Conservation (phyloP, 345 rosid species). For the Lumnitzera racemosa region DNA sequence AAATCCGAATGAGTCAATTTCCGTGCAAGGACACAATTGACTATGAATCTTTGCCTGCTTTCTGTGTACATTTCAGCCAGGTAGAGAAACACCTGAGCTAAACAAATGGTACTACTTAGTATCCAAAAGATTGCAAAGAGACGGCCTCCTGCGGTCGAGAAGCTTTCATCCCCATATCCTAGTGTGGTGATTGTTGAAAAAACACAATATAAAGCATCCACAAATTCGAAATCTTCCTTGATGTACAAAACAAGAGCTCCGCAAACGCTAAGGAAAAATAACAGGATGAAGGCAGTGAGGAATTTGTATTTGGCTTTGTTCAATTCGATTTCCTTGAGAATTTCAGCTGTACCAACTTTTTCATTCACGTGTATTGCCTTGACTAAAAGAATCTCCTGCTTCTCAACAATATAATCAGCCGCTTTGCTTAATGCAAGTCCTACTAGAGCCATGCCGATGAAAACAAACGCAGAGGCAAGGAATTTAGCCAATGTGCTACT, state of each 20-base stretch:
- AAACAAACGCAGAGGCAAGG: constrained; percentile 34
- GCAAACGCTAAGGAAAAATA: constrained; percentile 20
- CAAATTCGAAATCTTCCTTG: constrained; percentile 22
- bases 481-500: constrained; percentile 25
- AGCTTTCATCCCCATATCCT: constrained; percentile 55
- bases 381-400: constrained; percentile 35
- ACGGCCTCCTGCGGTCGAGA: constrained; percentile 36
- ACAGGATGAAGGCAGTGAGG: constrained; percentile 13
- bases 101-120: constrained; percentile 36
- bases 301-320: constrained; percentile 28
- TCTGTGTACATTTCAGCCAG: constrained; percentile 36
- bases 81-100: constrained; percentile 48
- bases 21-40: constrained; percentile 25
- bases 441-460: constrained; percentile 42
- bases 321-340: constrained; percentile 28
- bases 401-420: constrained; percentile 42
- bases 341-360: constrained; percentile 19
- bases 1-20: constrained; percentile 25
- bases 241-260: constrained; percentile 28
- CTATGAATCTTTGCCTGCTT: constrained; percentile 22
- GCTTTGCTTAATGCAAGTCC: constrained; percentile 43
- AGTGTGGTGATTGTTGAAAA: constrained; percentile 47
- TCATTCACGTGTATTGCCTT: constrained; percentile 27
- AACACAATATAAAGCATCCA: constrained; percentile 50
- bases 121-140: constrained; percentile 51